Evolutionary conservation across 306 rosid genomes (phyloP), one percentile per base, ranked within the genome.

Genomic region (Quercus bicolor): DNA sequence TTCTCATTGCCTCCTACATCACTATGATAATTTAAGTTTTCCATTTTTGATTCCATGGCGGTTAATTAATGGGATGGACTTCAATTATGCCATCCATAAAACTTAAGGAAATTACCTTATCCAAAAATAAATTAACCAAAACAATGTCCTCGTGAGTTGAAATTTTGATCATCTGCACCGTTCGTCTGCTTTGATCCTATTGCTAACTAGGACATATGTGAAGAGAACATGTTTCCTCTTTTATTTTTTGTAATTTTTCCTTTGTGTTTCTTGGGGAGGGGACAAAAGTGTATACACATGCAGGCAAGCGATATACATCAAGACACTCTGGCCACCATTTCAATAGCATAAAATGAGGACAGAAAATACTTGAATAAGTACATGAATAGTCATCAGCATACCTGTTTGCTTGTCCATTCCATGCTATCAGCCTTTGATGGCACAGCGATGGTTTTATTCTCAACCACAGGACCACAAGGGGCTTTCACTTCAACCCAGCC

Each of bases 401-500:
- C 96, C 93, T 86, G 97, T 79, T 74, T 69, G 52, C 19, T 66
- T 61, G 14, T 54, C 28, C 62, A 34, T 61, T 82, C 80, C 34
- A 69, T 34, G 34, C 68, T 72, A 56, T 19, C 52, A 40, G 85
- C 75, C 43, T 79, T 84, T 64, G 74, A 29, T 51, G 65, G 79
- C 72, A 62, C 64, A 40, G 76, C 77, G 65, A 11, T 65, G 69
- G 23, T 78, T 31, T 62, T 59, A 45, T 57, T 70, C 73, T 75
- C 78, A 55, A 70, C 66, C 60, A 59, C 20, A 3, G 70, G 69
- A 88, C 78, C 4, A 72, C 81, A 83, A 5, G 75, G 79, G 70
- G 73, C 84, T 85, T 87, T 86, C 60, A 95, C 96, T 43, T 91
- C 94, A 85, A 95, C 91, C 97, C 97, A 93, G 72, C 91, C 98